Evolutionary conservation across 345 rosid genomes (phyloP).

Genomic region (Salix viminalis): DNA sequence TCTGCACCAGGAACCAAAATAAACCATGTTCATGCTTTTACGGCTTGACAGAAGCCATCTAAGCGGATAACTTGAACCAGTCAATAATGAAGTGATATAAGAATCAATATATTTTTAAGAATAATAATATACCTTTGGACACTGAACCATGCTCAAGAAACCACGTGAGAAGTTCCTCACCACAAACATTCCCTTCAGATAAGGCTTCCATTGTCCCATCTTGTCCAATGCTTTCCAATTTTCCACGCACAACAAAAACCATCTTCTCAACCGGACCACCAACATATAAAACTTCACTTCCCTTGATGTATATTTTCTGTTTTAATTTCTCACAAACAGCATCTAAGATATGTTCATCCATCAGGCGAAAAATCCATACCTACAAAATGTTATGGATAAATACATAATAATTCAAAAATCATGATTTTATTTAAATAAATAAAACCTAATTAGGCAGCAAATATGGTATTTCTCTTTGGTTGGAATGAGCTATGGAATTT

Average conservation of each 20-base stretch:
- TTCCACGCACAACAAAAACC: slow-evolving; percentile 84
- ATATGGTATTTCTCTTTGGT: neutral
- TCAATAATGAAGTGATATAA: neutral
- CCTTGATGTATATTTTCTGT: slow-evolving; percentile 62
- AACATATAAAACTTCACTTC: slow-evolving; percentile 51
- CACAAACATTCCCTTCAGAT: slow-evolving; percentile 70
- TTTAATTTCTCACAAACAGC: slow-evolving; percentile 66
- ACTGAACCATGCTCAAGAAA: slow-evolving; percentile 74
- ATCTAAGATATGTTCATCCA: slow-evolving; percentile 71
- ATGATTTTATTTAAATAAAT: neutral
- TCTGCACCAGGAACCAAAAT: slow-evolving; percentile 30
- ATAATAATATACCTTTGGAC: slow-evolving; percentile 40
- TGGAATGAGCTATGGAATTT: neutral
- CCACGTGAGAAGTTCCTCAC: slow-evolving; percentile 92
- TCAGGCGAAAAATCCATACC: slow-evolving; percentile 69
- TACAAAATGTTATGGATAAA: slow-evolving; percentile 22
- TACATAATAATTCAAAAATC: neutral
- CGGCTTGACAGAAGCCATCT: neutral
- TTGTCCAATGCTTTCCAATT: slow-evolving; percentile 62
- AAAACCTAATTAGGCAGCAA: neutral
- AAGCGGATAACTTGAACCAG: neutral
- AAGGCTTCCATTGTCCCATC: slow-evolving; percentile 41
- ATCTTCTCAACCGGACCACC: slow-evolving; percentile 68
- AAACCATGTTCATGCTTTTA: neutral
- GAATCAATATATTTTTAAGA: neutral